phyloP scores from a whole-genome alignment of 495 filamentous ascomycete species.

The Penicillium roqueforti region DNA sequence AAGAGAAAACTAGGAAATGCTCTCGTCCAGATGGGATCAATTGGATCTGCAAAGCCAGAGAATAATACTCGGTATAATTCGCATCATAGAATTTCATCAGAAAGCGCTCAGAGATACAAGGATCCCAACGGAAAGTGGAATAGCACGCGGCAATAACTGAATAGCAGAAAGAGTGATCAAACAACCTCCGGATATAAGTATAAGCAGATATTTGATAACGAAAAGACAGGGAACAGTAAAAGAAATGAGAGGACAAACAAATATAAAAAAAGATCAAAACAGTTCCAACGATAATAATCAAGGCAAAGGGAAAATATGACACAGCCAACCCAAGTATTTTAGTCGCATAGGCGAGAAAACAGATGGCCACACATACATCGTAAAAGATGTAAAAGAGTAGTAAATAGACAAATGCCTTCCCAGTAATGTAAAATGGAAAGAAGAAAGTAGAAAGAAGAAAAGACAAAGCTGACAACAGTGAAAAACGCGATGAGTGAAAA shows the following conservation, averaged over 20 bases:
- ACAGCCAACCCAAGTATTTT: conserved; percentile 29
- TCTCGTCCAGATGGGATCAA: neutral
- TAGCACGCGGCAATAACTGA: conserved; percentile 15
- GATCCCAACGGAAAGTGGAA: conserved; percentile 3
- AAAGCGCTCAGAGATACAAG: conserved; percentile 15
- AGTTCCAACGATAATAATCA: conserved; percentile 6
- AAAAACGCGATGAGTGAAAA: conserved; percentile 22
- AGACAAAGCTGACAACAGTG: conserved; percentile 21
- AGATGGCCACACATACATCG: conserved; percentile 10
- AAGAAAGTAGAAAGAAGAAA: conserved; percentile 23
- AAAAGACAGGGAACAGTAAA: conserved; percentile 7
- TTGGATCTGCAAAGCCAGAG: neutral
- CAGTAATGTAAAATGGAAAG: conserved; percentile 23
- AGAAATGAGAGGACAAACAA: conserved; percentile 17
- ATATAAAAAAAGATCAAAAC: conserved; percentile 12
- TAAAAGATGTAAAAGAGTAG: conserved; percentile 5
- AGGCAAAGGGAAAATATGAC: conserved; percentile 21
- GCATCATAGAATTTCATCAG: conserved; percentile 8
- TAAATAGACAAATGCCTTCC: conserved; percentile 25
- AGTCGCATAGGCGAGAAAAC: conserved; percentile 20
- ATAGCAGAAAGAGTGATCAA: conserved; percentile 38
- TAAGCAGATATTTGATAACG: conserved; percentile 13
- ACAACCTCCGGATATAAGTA: conserved; percentile 41
- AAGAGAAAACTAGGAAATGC: neutral
- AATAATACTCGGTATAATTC: neutral